Evolutionary conservation across 2,329 filamentous ascomycete species (phyloP).

Genomic region (Curvularia sp.): DNA sequence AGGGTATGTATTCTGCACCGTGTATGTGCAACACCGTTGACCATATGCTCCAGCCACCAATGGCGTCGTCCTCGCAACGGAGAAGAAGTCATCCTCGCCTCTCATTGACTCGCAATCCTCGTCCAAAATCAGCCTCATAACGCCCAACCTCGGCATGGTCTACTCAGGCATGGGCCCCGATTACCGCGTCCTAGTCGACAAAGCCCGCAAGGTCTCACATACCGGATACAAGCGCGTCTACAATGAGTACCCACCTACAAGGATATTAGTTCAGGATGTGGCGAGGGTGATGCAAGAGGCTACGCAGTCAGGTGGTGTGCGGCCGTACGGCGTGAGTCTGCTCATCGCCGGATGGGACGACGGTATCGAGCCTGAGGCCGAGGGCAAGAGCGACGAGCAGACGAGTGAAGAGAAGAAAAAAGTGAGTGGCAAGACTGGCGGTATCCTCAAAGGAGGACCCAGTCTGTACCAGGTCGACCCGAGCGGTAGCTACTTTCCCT

Average conservation of each 20-base stretch:
- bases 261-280: constrained; percentile 98
- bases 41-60: constrained; percentile 76
- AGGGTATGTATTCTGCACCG: constrained; percentile 66
- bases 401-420: constrained; percentile 71
- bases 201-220: constrained; percentile 97
- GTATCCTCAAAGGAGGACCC: constrained; percentile 92
- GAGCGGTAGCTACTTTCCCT: constrained; percentile 98
- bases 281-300: constrained; percentile 98
- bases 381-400: constrained; percentile 62
- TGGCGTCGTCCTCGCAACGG: constrained; percentile 96
- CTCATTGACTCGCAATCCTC: constrained; percentile 94
- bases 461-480: constrained; percentile 99
- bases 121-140: constrained; percentile 97
- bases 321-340: constrained; percentile 94
- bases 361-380: constrained; percentile 84
- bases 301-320: constrained; percentile 95
- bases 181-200: constrained; percentile 96
- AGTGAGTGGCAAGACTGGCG: constrained; percentile 86
- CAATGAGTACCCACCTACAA: constrained; percentile 99
- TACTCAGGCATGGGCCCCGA: constrained; percentile 99
- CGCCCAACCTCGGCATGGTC: constrained; percentile 99
- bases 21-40: constrained; percentile 13
- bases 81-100: constrained; percentile 98
- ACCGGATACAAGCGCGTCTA: constrained; percentile 99
- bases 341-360: constrained; percentile 98